These are phyloP conservation scores for Syncephalastrum monosporum DNA, from an alignment of 371 early-diverging fungal species.

Conservation along the genomic window DNA sequence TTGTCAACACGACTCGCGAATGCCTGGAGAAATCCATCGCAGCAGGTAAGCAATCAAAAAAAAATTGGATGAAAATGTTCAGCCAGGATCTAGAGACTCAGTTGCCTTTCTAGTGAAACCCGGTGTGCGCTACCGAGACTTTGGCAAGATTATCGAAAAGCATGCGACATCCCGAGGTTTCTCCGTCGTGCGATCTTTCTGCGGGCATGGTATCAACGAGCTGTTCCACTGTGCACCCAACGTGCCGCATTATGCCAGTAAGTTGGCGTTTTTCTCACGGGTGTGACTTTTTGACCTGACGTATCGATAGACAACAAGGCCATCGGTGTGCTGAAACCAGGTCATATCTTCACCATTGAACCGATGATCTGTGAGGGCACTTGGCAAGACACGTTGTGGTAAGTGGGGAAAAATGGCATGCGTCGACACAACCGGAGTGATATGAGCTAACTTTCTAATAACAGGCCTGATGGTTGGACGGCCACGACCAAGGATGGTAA, in stretches of 20 bases:
- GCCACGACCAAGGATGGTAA: conserved; percentile 92
- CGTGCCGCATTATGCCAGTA: conserved; percentile 95
- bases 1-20: conserved; percentile 79
- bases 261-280: conserved; percentile 12
- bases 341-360: conserved; percentile 96
- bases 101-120: conserved; percentile 68
- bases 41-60: conserved; percentile 50
- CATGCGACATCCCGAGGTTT: conserved; percentile 84
- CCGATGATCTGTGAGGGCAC: conserved; percentile 95
- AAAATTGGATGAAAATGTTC: too few species aligned
- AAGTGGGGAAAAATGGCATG: conserved; percentile 7
- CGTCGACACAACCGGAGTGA: not conserved
- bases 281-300: not conserved
- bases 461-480: conserved; percentile 91
- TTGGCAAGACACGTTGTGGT: conserved; percentile 61
- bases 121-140: conserved; percentile 87
- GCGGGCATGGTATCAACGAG: conserved; percentile 92
- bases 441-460: not conserved
- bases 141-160: conserved; percentile 90
- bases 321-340: conserved; percentile 89
- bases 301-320: conserved; percentile 78
- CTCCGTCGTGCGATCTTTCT: conserved; percentile 91
- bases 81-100: not conserved
- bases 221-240: conserved; percentile 91
- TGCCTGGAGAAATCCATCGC: conserved; percentile 90